Base-by-base conservation (phyloP, 1,284 basidiomycete genomes). In the Irpex sp. region DNA sequence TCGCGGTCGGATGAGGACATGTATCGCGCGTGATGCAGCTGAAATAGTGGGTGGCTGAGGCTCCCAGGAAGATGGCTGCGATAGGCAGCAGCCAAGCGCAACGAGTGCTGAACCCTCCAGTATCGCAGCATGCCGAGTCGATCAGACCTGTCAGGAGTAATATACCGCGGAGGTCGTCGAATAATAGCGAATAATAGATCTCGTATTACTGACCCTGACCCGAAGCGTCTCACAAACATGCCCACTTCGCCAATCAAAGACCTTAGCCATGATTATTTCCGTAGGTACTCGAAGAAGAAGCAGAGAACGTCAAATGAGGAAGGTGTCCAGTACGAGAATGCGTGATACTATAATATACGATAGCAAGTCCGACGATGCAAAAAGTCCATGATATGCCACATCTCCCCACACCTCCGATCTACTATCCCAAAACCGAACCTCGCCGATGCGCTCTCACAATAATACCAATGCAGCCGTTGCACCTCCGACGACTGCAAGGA, bases 401-500 rank as follows among this genome's bases (percentile, higher is more conserved):
- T 43, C 17, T 21, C 37, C 54, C 26, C 50, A 51, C 59, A 58
- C 56, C 50, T 61, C 58, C 31, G 33, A 11, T 26, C 54, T 19
- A 56, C n/a, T 17, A 33, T 15, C 8, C 54, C 31, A n/a, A 59
- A 49, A 37, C 43, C 53, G 9, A 8, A 21, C 19, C 49, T 49
- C 6, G 21, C 62, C 15, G 46, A 17, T 62, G 61, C 46, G 37
- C 67, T 69, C 75, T 66, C 68, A 87, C 63, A 81, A 68, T 47
- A 82, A 71, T 57, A 82, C 73, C 70, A 87, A 67, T 36, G 72
- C 85, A 31, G 83, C 72, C 4, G 77, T 69, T 33, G 80, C 71
- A 4, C 79, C 81, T 17, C 77, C 75, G 21, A 81, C 58, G 3
- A 77, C 75, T 11, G 80, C 74, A 35, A 79, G 60, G 33, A 81